These are phyloP conservation scores for Sarocladiaceae sp. DNA, from an alignment of 2,329 filamentous ascomycete species.

Conservation along the genomic window DNA sequence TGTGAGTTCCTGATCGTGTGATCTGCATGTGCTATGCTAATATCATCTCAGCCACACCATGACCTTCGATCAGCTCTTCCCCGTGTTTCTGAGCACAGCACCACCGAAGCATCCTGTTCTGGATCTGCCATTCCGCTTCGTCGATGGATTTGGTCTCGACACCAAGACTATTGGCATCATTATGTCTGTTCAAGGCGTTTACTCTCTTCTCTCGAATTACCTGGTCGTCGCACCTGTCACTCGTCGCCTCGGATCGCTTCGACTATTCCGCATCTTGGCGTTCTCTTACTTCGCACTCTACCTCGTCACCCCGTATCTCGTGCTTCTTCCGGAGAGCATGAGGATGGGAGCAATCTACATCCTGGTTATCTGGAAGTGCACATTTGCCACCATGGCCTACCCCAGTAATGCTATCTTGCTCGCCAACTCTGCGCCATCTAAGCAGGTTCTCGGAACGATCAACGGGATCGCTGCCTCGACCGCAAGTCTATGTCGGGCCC, in stretches of 20 bases:
- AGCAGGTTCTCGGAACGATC: slow-evolving; percentile 81
- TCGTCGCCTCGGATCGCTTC: slow-evolving; percentile 69
- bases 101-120: slow-evolving; percentile 44
- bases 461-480: slow-evolving; percentile 91
- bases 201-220: slow-evolving; percentile 83
- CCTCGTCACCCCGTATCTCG: slow-evolving; percentile 81
- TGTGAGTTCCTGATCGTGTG: slow-evolving; percentile 59
- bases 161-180: slow-evolving; percentile 85
- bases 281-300: slow-evolving; percentile 85
- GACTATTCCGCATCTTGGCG: slow-evolving; percentile 77
- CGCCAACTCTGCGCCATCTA: slow-evolving; percentile 81
- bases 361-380: slow-evolving; percentile 86
- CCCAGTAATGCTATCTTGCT: slow-evolving; percentile 86
- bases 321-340: slow-evolving; percentile 69
- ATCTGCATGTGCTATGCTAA: background rate
- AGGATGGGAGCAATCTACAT: slow-evolving; percentile 73
- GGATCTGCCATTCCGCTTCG: slow-evolving; percentile 80
- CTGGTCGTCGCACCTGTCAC: slow-evolving; percentile 79
- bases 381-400: slow-evolving; percentile 85
- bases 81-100: slow-evolving; percentile 79
- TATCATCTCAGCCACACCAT: slow-evolving; percentile 74
- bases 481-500: slow-evolving; percentile 81
- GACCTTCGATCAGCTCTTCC: slow-evolving; percentile 90
- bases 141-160: slow-evolving; percentile 77
- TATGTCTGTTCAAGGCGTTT: slow-evolving; percentile 81